phyloP scores from a whole-genome alignment of 257 asterid genomes.

The Solanum megistacrolobum region DNA sequence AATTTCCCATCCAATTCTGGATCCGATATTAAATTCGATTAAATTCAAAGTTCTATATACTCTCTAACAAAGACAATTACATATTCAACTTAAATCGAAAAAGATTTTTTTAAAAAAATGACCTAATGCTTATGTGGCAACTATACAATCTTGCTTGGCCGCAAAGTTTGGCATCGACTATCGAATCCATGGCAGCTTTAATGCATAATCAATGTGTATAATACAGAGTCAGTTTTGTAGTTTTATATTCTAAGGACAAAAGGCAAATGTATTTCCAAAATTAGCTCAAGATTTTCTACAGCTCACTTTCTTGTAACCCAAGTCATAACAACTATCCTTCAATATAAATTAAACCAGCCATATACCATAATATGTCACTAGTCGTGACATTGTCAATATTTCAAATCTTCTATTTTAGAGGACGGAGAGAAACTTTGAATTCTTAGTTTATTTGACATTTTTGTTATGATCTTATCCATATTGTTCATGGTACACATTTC shows the following conservation, averaged over 20 bases:
- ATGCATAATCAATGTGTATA: background rate
- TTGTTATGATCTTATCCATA: background rate
- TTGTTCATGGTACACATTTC: background rate
- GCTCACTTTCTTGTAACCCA: background rate
- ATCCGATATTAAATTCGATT: background rate
- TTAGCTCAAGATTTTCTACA: background rate
- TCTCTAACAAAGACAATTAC: too few species aligned
- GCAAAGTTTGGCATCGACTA: background rate
- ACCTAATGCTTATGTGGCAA: background rate
- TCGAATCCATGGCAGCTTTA: background rate
- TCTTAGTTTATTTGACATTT: background rate
- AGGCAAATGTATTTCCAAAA: background rate
- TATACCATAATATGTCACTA: background rate
- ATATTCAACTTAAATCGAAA: too few species aligned
- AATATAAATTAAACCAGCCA: background rate
- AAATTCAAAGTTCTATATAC: too few species aligned
- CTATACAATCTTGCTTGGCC: background rate
- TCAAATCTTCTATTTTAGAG: background rate
- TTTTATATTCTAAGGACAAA: background rate
- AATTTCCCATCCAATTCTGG: background rate
- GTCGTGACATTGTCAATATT: background rate
- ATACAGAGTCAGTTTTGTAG: background rate
- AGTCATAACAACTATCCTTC: background rate
- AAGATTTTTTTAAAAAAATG: accelerated
- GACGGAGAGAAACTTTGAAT: background rate